Base-by-base conservation (phyloP, 768 basidiomycete genomes). In the Gautieria morchelliformis region DNA sequence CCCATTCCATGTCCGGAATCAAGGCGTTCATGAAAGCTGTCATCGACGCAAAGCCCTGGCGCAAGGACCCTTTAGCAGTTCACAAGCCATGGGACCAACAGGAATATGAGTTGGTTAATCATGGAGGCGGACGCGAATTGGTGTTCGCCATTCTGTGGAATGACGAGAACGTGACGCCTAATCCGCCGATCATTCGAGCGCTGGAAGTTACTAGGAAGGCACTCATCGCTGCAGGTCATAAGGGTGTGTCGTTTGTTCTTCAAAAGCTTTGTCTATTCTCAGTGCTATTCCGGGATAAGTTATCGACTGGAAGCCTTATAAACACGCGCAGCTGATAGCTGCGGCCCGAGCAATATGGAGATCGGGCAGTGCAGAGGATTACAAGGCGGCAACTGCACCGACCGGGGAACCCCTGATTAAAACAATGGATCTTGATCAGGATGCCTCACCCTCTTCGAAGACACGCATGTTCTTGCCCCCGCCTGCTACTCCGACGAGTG, bases 21-120 rank as follows among this genome's bases (percentile, higher is more conserved):
- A 84, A 81, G 64, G 61, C 68, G 0, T 91, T 93, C 69, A 78
- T 80, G 67, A 75, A 84, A 65, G 76, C 80, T 1, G 77, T 93
- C 22, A 63, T 85, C 15, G 77, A 74, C 60, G 64, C 71, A 24
- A 72, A 78, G 59, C 83, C 88, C 4, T 90, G 89, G 89, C 62
- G 75, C 3, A 75, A 71, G 56, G 89, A 91, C 63, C 83, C 87
- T 6, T 63, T 79, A 56, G 75, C 73, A 2, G 66, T 79, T 11
- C 75, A 77, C 27, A 84, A 84, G 63, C 70, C 70, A 2, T 89
- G 87, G 87, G 73, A 72, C 56, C 76, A 84, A 47, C 73, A 77
- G 0, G 80, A 73, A 45, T 89, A 86, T 65, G 64, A 66, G 5
- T 73, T 89, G n/a, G 63, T 61, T 15, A 83, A 87, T 24, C 83